These are phyloP conservation scores for Rosa chinensis DNA, from an alignment of 306 rosid genomes.

Conservation along the genomic window DNA sequence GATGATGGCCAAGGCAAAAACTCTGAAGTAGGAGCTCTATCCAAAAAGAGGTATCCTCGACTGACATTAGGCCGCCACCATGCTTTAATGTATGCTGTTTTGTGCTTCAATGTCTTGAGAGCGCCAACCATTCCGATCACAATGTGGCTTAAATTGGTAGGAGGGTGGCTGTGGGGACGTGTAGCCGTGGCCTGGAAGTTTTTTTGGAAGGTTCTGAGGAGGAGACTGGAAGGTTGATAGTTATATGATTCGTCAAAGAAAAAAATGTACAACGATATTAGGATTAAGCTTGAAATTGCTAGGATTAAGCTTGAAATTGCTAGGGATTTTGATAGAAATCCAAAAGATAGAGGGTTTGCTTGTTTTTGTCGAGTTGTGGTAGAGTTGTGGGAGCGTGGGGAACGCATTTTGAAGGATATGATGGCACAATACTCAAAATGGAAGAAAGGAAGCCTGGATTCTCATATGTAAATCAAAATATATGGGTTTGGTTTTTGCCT, in stretches of 20 bases:
- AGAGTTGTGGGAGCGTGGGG: constrained; percentile 1
- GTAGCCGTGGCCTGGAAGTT: constrained; percentile 16
- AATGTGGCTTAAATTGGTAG: constrained; percentile 36
- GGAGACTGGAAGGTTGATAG: constrained; percentile 26
- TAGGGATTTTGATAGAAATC: constrained; percentile 25
- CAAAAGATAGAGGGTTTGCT: constrained; percentile 11
- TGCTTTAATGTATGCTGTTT: constrained; percentile 32
- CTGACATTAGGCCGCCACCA: constrained; percentile 52
- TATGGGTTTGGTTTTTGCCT: too few relatives aligned
- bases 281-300: neutral
- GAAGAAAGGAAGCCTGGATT: too few relatives aligned
- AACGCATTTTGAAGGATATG: constrained; percentile 21
- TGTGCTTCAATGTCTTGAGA: constrained; percentile 44
- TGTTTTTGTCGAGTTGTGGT: constrained; percentile 16
- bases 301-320: constrained; percentile 25
- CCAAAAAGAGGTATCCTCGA: constrained; percentile 46
- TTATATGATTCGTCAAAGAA: constrained; percentile 13
- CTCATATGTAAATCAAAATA: too few relatives aligned
- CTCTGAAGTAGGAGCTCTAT: constrained; percentile 31
- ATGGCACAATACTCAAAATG: neutral
- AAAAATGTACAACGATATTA: constrained; percentile 29
- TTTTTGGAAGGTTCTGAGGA: constrained; percentile 21
- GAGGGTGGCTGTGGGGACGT: neutral
- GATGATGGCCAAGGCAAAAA: constrained; percentile 45
- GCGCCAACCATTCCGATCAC: constrained; percentile 43